Percentiles rank a stretch among this genome's conserved stretches.
Conservation (phyloP, 1,284 basidiomycete species). For the Pisolithus thermaeus region DNA sequence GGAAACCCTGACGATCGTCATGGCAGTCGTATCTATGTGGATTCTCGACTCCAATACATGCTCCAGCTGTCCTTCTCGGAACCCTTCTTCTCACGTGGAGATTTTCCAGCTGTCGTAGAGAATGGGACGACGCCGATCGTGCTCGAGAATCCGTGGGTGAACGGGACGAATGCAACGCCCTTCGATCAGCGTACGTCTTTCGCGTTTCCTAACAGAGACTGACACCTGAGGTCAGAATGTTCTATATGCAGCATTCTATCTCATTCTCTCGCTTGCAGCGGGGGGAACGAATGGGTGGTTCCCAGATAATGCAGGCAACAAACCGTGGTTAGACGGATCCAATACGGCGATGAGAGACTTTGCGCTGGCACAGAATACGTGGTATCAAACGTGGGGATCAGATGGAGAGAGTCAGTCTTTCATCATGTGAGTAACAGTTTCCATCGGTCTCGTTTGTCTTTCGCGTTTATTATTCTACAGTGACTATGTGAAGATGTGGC, state of each 20-base stretch:
- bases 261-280: conserved; percentile 74
- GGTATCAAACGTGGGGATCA: conserved; percentile 59
- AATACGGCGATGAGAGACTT: conserved; percentile 47
- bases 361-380: conserved; percentile 38
- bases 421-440: conserved; percentile 42
- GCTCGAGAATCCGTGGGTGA: conserved; percentile 62
- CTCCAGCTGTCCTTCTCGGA: conserved; percentile 59
- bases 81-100: conserved; percentile 72
- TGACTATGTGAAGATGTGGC: conserved; percentile 67
- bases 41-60: conserved; percentile 65
- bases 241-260: conserved; percentile 50
- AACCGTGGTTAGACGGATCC: conserved; percentile 72
- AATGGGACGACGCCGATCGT: conserved; percentile 67
- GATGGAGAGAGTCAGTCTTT: conserved; percentile 48
- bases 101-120: conserved; percentile 68
- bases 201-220: background rate
- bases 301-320: conserved; percentile 62
- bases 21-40: conserved; percentile 66
- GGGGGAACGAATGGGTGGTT: conserved; percentile 86
- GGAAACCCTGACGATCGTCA: conserved; percentile 1
- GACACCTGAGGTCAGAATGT: background rate
- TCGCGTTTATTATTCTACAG: conserved; percentile 20
- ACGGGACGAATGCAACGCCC: conserved; percentile 58
- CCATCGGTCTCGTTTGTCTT: background rate
- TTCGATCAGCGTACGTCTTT: conserved; percentile 61